Evolutionary conservation across 768 basidiomycete species (phyloP), one percentile per base, ranked within the genome.

Genomic region (Pulveroboletus ravenelii): DNA sequence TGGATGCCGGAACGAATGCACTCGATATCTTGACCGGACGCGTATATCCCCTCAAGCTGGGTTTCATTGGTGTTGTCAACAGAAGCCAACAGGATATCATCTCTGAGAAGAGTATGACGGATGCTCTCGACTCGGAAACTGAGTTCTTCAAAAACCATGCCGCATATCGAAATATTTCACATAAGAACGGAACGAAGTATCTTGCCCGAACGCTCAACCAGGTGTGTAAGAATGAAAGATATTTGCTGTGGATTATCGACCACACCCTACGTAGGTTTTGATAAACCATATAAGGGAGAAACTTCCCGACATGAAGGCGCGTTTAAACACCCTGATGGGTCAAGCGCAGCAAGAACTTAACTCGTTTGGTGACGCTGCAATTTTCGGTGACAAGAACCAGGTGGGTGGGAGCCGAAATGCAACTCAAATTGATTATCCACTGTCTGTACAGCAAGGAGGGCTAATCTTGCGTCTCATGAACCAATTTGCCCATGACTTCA

Each of bases 1-100:
- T 99, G 96, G 96, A 98, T 62, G 94, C 94, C 6, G 96, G 96
- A 27, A 99, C 96, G 32, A 97, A 99, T 67, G 96, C 96, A 18
- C 73, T 94, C 32, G 95, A 99, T 69, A 85, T 98, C 57, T 79
- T 98, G 34, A 97, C 92, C 0, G 96, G 96, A 36, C 87, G 95
- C 52, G 89, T 97, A 39, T 99, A 99, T 70, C 96, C 96, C 30
- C 81, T 99, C 55, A 98, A 97, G 68, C 80, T 99, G 10, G 96
- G 96, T 40, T 99, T 99, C 70, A 94, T 98, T 56, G 96, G 96
- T 17, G 88, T 98, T 12, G 96, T 99, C 51, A 96, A 96, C 64
- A 85, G 96, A 49, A 94, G 91, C 60, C 96, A 99, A 67, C 93
- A 93, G 67, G 96, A 99, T 68, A 98, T 99, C 69, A 94, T 88